phyloP scores from a whole-genome alignment of 352 stramenopile species.

The Phytophthora pistaciae region DNA sequence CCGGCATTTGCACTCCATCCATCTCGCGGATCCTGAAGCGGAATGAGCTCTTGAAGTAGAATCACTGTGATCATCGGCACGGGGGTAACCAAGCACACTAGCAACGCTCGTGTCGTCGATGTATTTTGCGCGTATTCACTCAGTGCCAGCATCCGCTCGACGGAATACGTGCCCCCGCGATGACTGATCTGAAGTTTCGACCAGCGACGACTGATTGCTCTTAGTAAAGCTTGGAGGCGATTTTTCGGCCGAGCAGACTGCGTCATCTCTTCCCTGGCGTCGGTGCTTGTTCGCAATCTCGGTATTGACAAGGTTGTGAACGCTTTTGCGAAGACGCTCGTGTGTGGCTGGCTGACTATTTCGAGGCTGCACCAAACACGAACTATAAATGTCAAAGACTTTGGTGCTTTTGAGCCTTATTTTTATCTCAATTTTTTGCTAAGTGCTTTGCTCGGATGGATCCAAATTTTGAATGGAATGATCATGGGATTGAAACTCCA shows the following conservation, averaged over 20 bases:
- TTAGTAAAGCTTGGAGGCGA: not conserved
- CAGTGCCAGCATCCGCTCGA: constrained; percentile 27
- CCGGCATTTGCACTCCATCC: not conserved
- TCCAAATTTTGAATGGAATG: too few species aligned
- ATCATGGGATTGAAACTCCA: too few species aligned
- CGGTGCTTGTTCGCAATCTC: not conserved
- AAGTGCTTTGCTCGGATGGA: too few species aligned
- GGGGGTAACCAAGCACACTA: constrained; percentile 1
- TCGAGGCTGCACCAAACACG: not conserved
- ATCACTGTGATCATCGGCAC: constrained; percentile 11
- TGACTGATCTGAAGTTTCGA: constrained; percentile 22
- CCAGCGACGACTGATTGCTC: not conserved
- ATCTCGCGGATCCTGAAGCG: not conserved
- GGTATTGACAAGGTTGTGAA: not conserved
- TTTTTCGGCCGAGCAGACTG: not conserved
- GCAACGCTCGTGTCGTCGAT: not conserved
- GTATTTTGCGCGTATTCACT: constrained; percentile 18
- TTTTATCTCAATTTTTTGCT: too few species aligned
- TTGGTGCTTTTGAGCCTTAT: not conserved
- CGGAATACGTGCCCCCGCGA: constrained; percentile 1
- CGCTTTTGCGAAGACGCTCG: not conserved
- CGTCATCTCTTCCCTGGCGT: not conserved
- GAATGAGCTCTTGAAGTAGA: constrained; percentile 6
- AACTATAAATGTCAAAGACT: not conserved
- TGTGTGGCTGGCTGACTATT: not conserved